A percentile compares a stretch with the other conserved stretches of the same genome.
Conservation (phyloP, 352 stramenopile genomes). For the Phytophthora pistaciae region DNA sequence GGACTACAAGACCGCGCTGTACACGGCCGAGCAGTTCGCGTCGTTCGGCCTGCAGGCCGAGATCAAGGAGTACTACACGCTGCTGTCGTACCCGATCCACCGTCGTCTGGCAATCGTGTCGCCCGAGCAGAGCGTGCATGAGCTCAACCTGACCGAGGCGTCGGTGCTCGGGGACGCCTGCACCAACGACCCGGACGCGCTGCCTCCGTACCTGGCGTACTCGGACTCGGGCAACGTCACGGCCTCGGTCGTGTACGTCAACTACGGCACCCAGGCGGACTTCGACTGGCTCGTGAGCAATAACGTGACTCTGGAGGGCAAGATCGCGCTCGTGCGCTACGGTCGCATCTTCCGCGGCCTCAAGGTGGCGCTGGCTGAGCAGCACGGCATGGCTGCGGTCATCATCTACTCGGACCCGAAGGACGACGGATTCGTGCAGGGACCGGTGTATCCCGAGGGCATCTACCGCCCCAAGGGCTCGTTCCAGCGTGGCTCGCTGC, state of each 20-base stretch:
- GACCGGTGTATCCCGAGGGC: slow-evolving; percentile 78
- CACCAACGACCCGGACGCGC: slow-evolving; percentile 56
- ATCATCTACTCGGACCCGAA: slow-evolving; percentile 91
- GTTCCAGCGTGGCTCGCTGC: slow-evolving; percentile 83
- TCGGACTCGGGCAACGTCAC: slow-evolving; percentile 42
- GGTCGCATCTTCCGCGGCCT: slow-evolving; percentile 62
- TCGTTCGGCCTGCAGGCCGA: slow-evolving; percentile 60
- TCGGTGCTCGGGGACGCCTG: slow-evolving; percentile 69
- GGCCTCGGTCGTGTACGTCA: slow-evolving; percentile 82
- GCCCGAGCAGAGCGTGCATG: slow-evolving; percentile 30
- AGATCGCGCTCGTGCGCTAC: slow-evolving; percentile 83
- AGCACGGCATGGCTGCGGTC: slow-evolving; percentile 67
- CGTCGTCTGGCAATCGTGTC: slow-evolving; percentile 52
- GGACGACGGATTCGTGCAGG: slow-evolving; percentile 79
- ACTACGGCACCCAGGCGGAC: slow-evolving; percentile 78
- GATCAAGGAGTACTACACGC: slow-evolving; percentile 70
- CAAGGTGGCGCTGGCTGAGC: slow-evolving; percentile 79
- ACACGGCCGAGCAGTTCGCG: slow-evolving; percentile 40
- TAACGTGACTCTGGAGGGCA: slow-evolving; percentile 68
- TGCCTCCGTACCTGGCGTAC: slow-evolving; percentile 63
- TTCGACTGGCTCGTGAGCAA: slow-evolving; percentile 69
- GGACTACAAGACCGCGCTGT: slow-evolving; percentile 39
- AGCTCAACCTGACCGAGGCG: slow-evolving; percentile 67
- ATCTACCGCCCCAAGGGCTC: slow-evolving; percentile 71
- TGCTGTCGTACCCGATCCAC: slow-evolving; percentile 67